A percentile compares a stretch with the other conserved stretches of the same genome.
These are phyloP conservation scores for Populus trichocarpa DNA, from an alignment of 441 rosid species.

Conservation along the genomic window DNA sequence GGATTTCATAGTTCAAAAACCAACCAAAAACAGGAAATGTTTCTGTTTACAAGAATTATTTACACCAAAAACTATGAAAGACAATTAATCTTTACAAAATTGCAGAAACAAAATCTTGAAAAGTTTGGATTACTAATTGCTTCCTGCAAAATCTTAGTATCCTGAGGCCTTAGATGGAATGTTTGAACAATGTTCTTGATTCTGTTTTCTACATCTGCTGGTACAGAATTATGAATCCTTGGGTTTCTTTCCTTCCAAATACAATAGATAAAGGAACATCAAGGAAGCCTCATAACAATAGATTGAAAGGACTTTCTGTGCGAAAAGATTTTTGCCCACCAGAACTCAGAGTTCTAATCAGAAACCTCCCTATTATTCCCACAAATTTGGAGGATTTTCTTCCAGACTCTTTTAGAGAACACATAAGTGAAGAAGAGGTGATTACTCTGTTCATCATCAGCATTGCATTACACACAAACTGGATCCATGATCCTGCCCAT, in stretches of 20 bases:
- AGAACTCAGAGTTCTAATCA: no score
- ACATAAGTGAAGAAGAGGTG: neutral
- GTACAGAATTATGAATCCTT: neutral
- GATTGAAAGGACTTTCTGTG: neutral
- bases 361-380: neutral
- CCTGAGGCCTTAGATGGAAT: neutral
- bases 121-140: neutral
- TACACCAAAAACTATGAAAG: neutral
- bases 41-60: neutral
- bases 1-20: neutral
- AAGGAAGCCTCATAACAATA: neutral
- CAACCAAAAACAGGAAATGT: neutral
- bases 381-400: neutral
- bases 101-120: neutral
- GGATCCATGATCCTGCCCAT: neutral
- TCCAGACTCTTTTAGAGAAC: neutral
- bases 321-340: no score
- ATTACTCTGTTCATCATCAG: neutral
- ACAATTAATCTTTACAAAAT: neutral
- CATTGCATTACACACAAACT: neutral
- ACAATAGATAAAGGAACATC: neutral
- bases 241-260: neutral
- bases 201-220: neutral
- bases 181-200: neutral
- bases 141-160: neutral